Conservation (phyloP, 140 eudicot genomes). For the Senecio squalidus region DNA sequence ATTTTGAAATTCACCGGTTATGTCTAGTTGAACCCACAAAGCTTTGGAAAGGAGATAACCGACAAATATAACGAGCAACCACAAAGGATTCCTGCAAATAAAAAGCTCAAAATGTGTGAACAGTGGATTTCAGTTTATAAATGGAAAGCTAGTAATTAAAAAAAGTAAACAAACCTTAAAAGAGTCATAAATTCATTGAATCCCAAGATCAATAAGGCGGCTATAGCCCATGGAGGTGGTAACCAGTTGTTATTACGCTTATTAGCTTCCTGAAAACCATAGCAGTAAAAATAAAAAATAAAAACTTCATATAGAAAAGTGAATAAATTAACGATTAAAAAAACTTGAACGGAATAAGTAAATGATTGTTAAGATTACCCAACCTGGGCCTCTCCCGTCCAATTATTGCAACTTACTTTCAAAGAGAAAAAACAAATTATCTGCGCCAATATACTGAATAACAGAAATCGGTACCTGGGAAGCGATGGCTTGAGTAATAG, state of each 20-base stretch:
- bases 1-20: constrained; percentile 71
- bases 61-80: constrained; percentile 63
- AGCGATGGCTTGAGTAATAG: no score
- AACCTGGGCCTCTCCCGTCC: no score
- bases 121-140: constrained; percentile 15
- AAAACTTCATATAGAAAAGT: no score
- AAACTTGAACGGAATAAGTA: no score
- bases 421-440: no score
- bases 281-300: background rate
- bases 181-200: constrained; percentile 98
- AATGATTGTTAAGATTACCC: no score
- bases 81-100: constrained; percentile 77
- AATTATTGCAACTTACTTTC: no score
- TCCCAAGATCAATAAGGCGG: constrained; percentile 72
- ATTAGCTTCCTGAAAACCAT: constrained; percentile 80
- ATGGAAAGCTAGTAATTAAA: background rate
- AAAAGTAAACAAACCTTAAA: constrained; percentile 48
- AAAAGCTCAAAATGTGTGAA: constrained; percentile 6
- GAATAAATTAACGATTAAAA: no score
- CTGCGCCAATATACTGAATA: constrained; percentile 1
- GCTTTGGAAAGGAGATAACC: constrained; percentile 73
- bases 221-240: constrained; percentile 99
- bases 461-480: constrained; percentile 62
- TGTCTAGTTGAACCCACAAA: constrained; percentile 92
- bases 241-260: constrained; percentile 85